Percentiles rank a stretch among this genome's conserved stretches.
These are phyloP conservation scores for Priceomyces haplophilus DNA, from an alignment of 805 yeast genomes.

Conservation along the genomic window DNA sequence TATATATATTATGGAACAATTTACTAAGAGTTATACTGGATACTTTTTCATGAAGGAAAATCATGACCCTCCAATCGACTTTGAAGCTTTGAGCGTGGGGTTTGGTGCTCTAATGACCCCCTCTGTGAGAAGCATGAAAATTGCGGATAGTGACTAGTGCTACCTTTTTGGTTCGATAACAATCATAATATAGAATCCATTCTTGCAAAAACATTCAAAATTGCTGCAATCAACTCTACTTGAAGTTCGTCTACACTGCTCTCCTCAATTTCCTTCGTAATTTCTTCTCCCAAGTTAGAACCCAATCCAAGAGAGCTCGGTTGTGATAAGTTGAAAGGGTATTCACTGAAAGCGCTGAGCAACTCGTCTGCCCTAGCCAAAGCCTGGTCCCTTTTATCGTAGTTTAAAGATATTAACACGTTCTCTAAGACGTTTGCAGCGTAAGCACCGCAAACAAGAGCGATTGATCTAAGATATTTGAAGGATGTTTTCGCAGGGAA, in stretches of 20 bases:
- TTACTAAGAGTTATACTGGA: slow-evolving; percentile 1
- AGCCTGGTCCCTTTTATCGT: slow-evolving; percentile 84
- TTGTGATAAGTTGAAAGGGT: slow-evolving; percentile 63
- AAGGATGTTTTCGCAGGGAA: slow-evolving; percentile 69
- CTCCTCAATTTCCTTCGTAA: slow-evolving; percentile 49
- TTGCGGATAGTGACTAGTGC: neutral
- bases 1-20: slow-evolving; percentile 2
- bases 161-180: neutral
- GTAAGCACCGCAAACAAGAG: slow-evolving; percentile 83
- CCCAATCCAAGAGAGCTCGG: slow-evolving; percentile 69
- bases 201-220: slow-evolving; percentile 81
- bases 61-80: neutral
- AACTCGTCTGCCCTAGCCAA: slow-evolving; percentile 93
- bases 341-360: slow-evolving; percentile 75
- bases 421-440: slow-evolving; percentile 97
- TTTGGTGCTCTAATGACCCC: too few species aligned
- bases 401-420: slow-evolving; percentile 69
- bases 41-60: neutral
- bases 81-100: neutral
- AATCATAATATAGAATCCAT: slow-evolving; percentile 81
- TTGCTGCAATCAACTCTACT: slow-evolving; percentile 90
- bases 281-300: slow-evolving; percentile 60
- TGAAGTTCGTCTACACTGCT: slow-evolving; percentile 57
- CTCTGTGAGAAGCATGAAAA: neutral
- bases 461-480: slow-evolving; percentile 71